These are phyloP conservation scores for Penicillium pulvis DNA, from an alignment of 495 filamentous ascomycete species.

Conservation along the genomic window DNA sequence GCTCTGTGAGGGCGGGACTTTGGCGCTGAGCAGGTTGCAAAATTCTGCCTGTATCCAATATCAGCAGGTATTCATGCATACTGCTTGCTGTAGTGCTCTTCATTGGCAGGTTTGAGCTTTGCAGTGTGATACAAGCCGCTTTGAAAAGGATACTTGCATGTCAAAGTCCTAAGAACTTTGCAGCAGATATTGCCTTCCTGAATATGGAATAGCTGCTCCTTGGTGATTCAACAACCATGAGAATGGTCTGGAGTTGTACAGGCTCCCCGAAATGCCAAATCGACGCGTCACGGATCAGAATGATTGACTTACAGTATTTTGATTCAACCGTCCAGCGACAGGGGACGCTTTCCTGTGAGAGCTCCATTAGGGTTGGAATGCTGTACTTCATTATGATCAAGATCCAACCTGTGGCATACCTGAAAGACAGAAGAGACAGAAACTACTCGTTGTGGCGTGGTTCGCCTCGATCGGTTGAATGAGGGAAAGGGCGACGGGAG, in stretches of 20 bases:
- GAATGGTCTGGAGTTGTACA: background rate
- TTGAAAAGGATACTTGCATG: background rate
- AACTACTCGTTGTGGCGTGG: too few species aligned
- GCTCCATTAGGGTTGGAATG: slow-evolving; percentile 39
- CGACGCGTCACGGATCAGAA: background rate
- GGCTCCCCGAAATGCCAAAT: background rate
- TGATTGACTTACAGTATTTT: slow-evolving; percentile 22
- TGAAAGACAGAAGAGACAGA: background rate
- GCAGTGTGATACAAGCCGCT: background rate
- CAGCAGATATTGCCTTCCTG: background rate
- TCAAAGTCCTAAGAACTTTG: background rate
- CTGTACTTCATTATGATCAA: slow-evolving; percentile 40
- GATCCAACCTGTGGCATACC: slow-evolving; percentile 4
- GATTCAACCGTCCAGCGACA: slow-evolving; percentile 28
- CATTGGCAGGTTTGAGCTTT: background rate
- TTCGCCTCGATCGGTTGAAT: background rate
- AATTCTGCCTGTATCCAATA: slow-evolving; percentile 12
- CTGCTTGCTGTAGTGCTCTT: background rate
- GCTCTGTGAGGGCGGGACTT: slow-evolving; percentile 7
- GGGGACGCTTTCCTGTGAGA: slow-evolving; percentile 31
- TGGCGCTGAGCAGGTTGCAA: background rate
- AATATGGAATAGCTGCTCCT: background rate
- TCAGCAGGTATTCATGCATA: background rate
- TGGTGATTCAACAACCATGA: background rate
- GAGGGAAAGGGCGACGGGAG: background rate